Evolutionary conservation across 2,329 filamentous ascomycete species (phyloP), one percentile per base, ranked within the genome.

Genomic region (Hymenoscyphus scutula): DNA sequence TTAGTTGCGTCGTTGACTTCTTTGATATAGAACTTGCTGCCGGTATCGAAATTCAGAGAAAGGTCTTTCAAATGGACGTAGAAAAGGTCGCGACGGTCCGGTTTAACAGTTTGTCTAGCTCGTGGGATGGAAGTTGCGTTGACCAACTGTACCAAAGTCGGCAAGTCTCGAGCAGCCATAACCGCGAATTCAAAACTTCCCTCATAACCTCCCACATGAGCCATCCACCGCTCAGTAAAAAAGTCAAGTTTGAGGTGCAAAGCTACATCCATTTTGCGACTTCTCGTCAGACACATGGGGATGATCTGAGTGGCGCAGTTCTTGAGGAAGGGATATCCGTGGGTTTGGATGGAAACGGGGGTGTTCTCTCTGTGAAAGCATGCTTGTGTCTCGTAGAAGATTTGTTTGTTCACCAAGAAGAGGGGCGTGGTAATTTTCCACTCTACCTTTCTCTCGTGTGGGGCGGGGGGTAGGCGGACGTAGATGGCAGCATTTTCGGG

Each of bases 141-240:
- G 25, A 54, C 32, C 23, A 54, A 15, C 8, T 54, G 25, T 30
- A 54, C 25, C n/a, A 54, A 54, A 5, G 15, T 30, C 4, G 53
- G 53, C 53, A 54, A 19, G n/a, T 54, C 5, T 17, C 53, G 53
- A 29, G 27, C 53, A 29, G 53, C 27, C 53, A 54, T 54, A 10
- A 54, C 25, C 7, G 53, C 53, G 79, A 2, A 8, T 29, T 54
- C 27, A 1, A 15, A 13, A 54, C n/a, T n/a, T n/a, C n/a, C n/a
- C n/a, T 30, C 53, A 6, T 3, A 8, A 3, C 1, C 3, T 23
- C 45, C 15, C 45, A 10, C 45, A 17, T 51, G 25, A 37, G 3
- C 3, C 13, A 37, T 5, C 17, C 1, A 15, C 23, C 19, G 19
- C 23, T 51, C 8, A 10, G 8, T 7, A 13, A 2, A 10, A 23